Evolutionary conservation across 805 yeast genomes (phyloP).

Genomic region (Sugiyamaella smithiae): DNA sequence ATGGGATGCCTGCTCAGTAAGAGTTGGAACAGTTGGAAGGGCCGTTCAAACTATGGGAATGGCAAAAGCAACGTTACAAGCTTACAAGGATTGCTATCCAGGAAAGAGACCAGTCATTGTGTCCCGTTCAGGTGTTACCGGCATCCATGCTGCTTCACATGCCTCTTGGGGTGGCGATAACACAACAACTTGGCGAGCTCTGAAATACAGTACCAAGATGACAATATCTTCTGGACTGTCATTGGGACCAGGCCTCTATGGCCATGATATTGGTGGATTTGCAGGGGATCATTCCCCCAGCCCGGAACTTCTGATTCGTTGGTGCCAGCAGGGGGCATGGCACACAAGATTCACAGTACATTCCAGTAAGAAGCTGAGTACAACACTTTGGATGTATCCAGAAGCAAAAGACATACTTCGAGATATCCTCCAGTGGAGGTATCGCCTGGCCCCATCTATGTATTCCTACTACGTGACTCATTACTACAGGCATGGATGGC

Average conservation of each 20-base stretch:
- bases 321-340: conserved; percentile 13
- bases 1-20: conserved; percentile 3
- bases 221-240: conserved; percentile 13
- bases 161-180: conserved; percentile 19
- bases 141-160: conserved; percentile 14
- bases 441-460: conserved; percentile 9
- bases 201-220: conserved; percentile 15
- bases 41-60: conserved; percentile 16
- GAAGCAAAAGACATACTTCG: conserved; percentile 11
- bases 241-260: conserved; percentile 13
- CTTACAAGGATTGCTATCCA: conserved; percentile 11
- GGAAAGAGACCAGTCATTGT: conserved; percentile 13
- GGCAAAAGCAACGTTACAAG: conserved; percentile 15
- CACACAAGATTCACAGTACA: conserved; percentile 16
- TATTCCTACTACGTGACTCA: conserved; percentile 13
- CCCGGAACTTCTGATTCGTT: conserved; percentile 14
- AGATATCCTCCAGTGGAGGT: conserved; percentile 1
- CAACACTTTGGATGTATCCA: conserved; percentile 16
- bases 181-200: conserved; percentile 14
- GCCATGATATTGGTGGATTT: conserved; percentile 17
- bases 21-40: conserved; percentile 12
- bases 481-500: conserved; percentile 15
- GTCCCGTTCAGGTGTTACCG: conserved; percentile 14
- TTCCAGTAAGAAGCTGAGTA: conserved; percentile 7
- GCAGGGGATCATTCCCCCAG: conserved; percentile 11